Base-by-base conservation (phyloP, 108 stramenopile genomes). In the Discostella pseudostelligera region DNA sequence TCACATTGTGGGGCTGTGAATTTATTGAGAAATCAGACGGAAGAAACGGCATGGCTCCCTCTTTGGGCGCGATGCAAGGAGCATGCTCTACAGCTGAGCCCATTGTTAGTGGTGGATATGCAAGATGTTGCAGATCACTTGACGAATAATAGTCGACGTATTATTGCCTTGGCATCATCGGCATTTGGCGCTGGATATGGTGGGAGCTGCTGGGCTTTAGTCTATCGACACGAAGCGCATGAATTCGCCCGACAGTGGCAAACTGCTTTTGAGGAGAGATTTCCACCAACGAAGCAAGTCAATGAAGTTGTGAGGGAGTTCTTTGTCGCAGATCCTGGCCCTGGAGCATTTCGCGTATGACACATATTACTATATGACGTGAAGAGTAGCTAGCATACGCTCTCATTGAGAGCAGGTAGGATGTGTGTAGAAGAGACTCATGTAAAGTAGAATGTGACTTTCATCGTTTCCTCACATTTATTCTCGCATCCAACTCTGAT, bases 401-500 rank as follows among this genome's bases (percentile, higher is more conserved):
- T n/a, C n/a, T n/a, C n/a, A n/a, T n/a, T n/a, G 60, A n/a, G 26
- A 32, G 5, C 32, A 32, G 32, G 5, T 32, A 32, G n/a, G n/a
- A n/a, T n/a, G n/a, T n/a, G n/a, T n/a, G n/a, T n/a, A n/a, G n/a
- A n/a, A n/a, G n/a, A n/a, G n/a, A n/a, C n/a, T n/a, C n/a, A n/a
- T n/a, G n/a, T n/a, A n/a, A n/a, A n/a, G n/a, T n/a, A n/a, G n/a
- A n/a, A n/a, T n/a, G n/a, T n/a, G n/a, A n/a, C n/a, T n/a, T n/a
- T n/a, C n/a, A n/a, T n/a, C n/a, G n/a, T n/a, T n/a, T 32, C 5
- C 3, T 32, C 32, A 32, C 5, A 4, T 17, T 60, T 7, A 37
- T 62, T 22, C 39, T 59, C 60, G 69, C 84, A 89, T 85, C 91
- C 88, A 93, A 17, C 72, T 66, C 50, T 93, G 91, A 50, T 79